These are phyloP conservation scores for Vigna radiata DNA, from an alignment of 306 rosid genomes.

Conservation along the genomic window DNA sequence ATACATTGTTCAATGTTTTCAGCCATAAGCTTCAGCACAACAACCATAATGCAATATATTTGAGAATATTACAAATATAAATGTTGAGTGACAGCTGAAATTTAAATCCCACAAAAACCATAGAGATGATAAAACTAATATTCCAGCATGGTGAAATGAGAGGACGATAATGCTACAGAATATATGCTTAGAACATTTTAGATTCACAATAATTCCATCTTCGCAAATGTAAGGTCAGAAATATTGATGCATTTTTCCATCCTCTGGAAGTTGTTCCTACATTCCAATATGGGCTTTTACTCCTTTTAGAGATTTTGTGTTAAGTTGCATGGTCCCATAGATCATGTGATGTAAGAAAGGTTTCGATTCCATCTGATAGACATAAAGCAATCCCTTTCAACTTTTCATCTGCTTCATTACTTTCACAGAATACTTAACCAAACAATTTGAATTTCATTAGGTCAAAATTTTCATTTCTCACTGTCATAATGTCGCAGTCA, in stretches of 20 bases:
- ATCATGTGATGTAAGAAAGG: neutral
- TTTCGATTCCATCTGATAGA: conserved; percentile 7
- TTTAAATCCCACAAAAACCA: neutral
- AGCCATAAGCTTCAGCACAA: conserved; percentile 9
- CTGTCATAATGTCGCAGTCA: neutral
- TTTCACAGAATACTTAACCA: neutral
- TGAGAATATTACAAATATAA: conserved; percentile 30
- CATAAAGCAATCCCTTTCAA: neutral
- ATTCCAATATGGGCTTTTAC: neutral
- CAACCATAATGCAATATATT: conserved; percentile 1
- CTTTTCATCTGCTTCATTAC: neutral
- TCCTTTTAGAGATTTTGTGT: neutral
- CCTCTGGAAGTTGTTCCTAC: neutral
- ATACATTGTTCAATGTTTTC: neutral
- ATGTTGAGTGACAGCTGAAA: conserved; percentile 24
- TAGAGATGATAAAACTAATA: conserved; percentile 6
- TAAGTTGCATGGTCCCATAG: conserved; percentile 1
- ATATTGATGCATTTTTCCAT: conserved; percentile 1
- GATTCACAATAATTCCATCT: neutral
- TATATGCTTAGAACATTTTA: conserved; percentile 33
- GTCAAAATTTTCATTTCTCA: neutral
- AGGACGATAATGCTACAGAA: conserved; percentile 30
- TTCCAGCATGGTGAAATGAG: conserved; percentile 18
- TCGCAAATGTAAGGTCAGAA: neutral
- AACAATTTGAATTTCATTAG: neutral